phyloP scores from a whole-genome alignment of 2,329 filamentous ascomycete genomes.

The Sclerotinia subarctica region DNA sequence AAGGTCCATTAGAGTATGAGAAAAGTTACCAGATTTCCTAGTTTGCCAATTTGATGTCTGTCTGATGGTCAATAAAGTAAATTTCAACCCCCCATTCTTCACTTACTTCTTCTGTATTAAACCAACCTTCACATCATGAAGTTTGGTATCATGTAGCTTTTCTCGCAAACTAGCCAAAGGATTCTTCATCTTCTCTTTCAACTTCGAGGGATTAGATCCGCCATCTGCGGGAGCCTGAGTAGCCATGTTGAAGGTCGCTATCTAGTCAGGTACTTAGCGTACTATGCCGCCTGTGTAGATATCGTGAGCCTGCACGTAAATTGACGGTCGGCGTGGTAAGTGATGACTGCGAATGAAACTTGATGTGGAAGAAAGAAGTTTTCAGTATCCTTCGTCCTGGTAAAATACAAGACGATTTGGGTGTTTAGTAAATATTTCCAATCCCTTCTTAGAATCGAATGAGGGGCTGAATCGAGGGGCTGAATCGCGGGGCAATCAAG shows the following conservation, averaged over 20 bases:
- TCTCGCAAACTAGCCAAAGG: conserved; percentile 48
- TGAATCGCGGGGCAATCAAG: not conserved
- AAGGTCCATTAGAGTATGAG: not conserved
- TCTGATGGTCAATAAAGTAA: conserved; percentile 9
- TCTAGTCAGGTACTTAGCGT: not conserved
- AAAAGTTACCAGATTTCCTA: conserved; percentile 56
- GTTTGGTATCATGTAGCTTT: conserved; percentile 51
- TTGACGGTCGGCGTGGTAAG: not conserved
- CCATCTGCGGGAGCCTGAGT: conserved; percentile 33
- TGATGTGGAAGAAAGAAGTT: not conserved
- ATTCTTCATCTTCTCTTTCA: conserved; percentile 48
- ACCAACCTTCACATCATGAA: conserved; percentile 56
- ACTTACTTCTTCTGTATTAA: conserved; percentile 58
- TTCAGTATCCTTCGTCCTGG: not conserved
- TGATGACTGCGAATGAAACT: not conserved
- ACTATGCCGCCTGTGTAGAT: not conserved
- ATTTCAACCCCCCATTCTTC: not conserved
- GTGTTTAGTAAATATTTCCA: not conserved
- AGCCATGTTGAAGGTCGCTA: conserved; percentile 27
- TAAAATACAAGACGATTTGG: not conserved
- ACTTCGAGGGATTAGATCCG: conserved; percentile 30
- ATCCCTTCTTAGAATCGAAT: not conserved
- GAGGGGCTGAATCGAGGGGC: not conserved
- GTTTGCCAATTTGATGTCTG: conserved; percentile 59
- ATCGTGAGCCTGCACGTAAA: not conserved